Evolutionary conservation across 2,329 filamentous ascomycete genomes (phyloP).

Genomic region (Aspergillus melleus): DNA sequence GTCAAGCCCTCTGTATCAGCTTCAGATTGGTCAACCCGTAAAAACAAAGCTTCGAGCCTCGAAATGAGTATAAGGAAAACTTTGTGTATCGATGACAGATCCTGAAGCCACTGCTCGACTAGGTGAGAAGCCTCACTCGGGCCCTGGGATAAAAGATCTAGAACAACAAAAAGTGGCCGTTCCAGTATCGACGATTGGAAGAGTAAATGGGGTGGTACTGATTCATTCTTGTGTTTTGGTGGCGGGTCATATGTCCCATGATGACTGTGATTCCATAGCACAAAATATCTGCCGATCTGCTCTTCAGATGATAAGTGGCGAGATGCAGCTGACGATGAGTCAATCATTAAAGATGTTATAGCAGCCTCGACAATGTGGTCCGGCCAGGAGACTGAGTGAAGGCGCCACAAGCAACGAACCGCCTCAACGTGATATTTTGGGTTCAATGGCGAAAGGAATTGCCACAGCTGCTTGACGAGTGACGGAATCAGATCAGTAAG

Average conservation of each 20-base stretch:
- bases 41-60: conserved; percentile 34
- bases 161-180: conserved; percentile 75
- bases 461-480: conserved; percentile 74
- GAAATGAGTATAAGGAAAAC: conserved; percentile 39
- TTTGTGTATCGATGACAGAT: conserved; percentile 50
- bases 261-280: conserved; percentile 46
- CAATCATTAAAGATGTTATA: conserved; percentile 68
- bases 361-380: conserved; percentile 79
- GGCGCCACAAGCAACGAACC: conserved; percentile 79
- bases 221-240: conserved; percentile 31
- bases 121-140: conserved; percentile 73
- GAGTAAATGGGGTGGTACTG: conserved; percentile 28
- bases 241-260: conserved; percentile 39
- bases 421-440: conserved; percentile 96
- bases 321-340: conserved; percentile 31
- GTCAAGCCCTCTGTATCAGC: conserved; percentile 47
- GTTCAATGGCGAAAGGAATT: conserved; percentile 73
- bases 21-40: conserved; percentile 21
- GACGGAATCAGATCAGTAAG: conserved; percentile 63
- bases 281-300: conserved; percentile 41
- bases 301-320: conserved; percentile 33
- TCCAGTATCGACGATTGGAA: conserved; percentile 65
- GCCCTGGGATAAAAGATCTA: conserved; percentile 75
- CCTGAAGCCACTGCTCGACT: conserved; percentile 76
- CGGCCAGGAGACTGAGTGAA: conserved; percentile 70